Base-by-base conservation (phyloP, 768 basidiomycete genomes). In the Hygrophorus russula region DNA sequence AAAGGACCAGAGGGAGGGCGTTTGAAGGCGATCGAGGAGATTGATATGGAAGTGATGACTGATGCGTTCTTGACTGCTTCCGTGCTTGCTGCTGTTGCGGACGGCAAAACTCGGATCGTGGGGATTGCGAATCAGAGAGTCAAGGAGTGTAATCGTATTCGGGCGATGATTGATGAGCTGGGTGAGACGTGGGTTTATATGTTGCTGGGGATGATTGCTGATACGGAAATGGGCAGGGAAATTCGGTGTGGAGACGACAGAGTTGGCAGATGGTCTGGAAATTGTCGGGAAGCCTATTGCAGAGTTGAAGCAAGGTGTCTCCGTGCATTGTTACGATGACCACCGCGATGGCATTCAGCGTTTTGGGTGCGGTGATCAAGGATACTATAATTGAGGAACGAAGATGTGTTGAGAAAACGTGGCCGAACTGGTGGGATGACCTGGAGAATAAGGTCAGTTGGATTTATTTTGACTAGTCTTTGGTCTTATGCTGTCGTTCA, bases 371-470 rank as follows among this genome's bases (percentile, higher is more conserved):
- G 3, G 73, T 89, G 3, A 63, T 90, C 32, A 63, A 71, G 28
- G 76, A 73, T n/a, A 85, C 87, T 2, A 66, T 89, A 50, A 70
- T 98, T 20, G 92, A 97, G 56, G 94, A 98, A 67, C 94, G 94
- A 63, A 72, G 93, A 42, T 97, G 96, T 56, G 96, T 99, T 27
- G 94, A 94, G 64, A 99, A 99, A 74, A 99, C 94, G 0, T 99
- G 94, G 94, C 96, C 96, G 0, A 93, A 92, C 58, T 99, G 93
- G 90, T 99, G 94, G 93, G 96, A 98, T 57, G 96, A 98, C 60
- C 70, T 99, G 18, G 78, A 88, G 58, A 92, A 89, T 67, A 96
- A 96, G 78, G 89, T 87, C 40, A 2, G 67, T 45, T 14, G 35
- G 14, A 12, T 30, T 33, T n/a, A 8, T 36, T 33, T 44, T 39